Evolutionary conservation across 768 basidiomycete species (phyloP), one percentile per base, ranked within the genome.

Genomic region (Lepiota subincarnata): DNA sequence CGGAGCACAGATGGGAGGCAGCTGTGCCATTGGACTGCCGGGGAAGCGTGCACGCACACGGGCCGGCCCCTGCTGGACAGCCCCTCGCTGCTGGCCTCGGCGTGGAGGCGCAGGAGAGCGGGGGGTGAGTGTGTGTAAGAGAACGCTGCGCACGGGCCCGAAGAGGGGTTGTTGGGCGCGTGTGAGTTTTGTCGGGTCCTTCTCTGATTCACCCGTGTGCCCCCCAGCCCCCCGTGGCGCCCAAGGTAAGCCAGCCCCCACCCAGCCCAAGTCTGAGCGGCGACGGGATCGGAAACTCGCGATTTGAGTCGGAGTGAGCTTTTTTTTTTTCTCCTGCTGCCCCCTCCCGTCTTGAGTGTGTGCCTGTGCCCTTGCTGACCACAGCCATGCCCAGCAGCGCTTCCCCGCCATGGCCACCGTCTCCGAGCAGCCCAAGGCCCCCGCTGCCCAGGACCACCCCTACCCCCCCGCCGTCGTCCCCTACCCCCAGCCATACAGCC

Each of bases 271-370:
- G 69, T 73, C 72, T 72, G 69, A 73, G 73, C 74, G 66, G 63
- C 67, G 68, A 62, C 63, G 64, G 56, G 63, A 63, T 72, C 72
- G 66, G 70, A 70, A 70, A 64, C 70, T 59, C 53, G 55, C 55
- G 50, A 38, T 73, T 73, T 73, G 65, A 73, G 67, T 73, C 73
- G 72, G 73, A 74, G 75, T 73, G 70, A 71, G 71, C 67, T 65
- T 68, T 70, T 67, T 69, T 67, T 61, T 55, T 65, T 63, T 62
- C 62, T 64, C 55, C 59, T 49, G 37, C 59, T 34, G 58, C 55
- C 47, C 53, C 46, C 45, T 41, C 52, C 19, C 53, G 38, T n/a
- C 38, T n/a, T n/a, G n/a, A n/a, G n/a, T n/a, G n/a, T n/a, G n/a
- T n/a, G n/a, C n/a, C n/a, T n/a, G n/a, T n/a, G n/a, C 34, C 50